Percentiles rank a stretch among this genome's conserved stretches.
These are phyloP conservation scores for Pleurotus giganteus DNA, from an alignment of 768 basidiomycete genomes.

Conservation along the genomic window DNA sequence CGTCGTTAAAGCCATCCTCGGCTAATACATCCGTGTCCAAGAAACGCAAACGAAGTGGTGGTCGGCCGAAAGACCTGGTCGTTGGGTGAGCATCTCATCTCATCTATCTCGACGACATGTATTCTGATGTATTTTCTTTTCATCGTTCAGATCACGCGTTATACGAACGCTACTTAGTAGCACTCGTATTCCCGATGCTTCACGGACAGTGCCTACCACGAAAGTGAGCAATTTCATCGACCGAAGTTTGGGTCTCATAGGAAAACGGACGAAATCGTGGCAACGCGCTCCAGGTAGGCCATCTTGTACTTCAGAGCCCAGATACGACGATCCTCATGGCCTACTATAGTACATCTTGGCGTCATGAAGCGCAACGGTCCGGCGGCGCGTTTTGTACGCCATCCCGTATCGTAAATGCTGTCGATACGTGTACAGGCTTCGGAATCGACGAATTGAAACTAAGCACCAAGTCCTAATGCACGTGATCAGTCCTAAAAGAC, in stretches of 20 bases:
- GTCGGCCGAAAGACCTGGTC: slow-evolving; percentile 45
- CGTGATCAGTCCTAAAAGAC: no score
- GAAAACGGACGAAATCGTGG: slow-evolving; percentile 47
- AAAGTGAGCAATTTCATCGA: slow-evolving; percentile 52
- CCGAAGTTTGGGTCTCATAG: slow-evolving; percentile 47
- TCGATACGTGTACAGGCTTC: background rate
- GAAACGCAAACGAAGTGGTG: slow-evolving; percentile 28
- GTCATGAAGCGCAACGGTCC: slow-evolving; percentile 53
- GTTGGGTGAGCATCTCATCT: slow-evolving; percentile 45
- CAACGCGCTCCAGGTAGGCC: slow-evolving; percentile 55
- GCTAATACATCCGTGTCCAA: slow-evolving; percentile 22
- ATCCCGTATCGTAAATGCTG: background rate
- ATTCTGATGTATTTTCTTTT: slow-evolving; percentile 3
- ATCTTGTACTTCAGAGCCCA: background rate
- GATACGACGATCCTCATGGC: background rate
- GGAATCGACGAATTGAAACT: no score
- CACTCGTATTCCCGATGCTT: slow-evolving; percentile 28
- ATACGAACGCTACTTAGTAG: slow-evolving; percentile 45
- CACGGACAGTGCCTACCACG: slow-evolving; percentile 43
- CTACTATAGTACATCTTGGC: slow-evolving; percentile 49
- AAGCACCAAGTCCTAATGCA: no score
- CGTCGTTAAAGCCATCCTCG: slow-evolving; percentile 20
- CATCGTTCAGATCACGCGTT: slow-evolving; percentile 43
- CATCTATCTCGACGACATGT: background rate
- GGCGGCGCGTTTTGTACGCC: slow-evolving; percentile 46